A percentile compares a stretch with the other conserved stretches of the same genome.
These are phyloP conservation scores for Kappamyces sp. DNA, from an alignment of 192 early-diverging fungal species.

Conservation along the genomic window DNA sequence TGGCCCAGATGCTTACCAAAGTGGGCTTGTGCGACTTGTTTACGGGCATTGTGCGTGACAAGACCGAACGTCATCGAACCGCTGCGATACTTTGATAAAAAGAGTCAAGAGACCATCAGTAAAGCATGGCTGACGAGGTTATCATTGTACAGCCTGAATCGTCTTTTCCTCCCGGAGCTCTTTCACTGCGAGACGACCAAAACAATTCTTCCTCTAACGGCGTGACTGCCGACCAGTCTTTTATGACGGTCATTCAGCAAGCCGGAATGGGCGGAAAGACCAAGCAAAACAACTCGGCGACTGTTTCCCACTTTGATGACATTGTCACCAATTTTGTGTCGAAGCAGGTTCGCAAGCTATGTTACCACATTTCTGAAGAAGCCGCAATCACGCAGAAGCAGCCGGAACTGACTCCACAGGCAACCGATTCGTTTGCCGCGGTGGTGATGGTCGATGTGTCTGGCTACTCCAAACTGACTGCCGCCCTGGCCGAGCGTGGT, in stretches of 20 bases:
- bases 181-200: neutral
- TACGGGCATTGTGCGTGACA: too few relatives aligned
- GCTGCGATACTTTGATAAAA: too few relatives aligned
- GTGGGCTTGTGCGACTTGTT: too few relatives aligned
- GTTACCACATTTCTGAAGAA: slow-evolving; percentile 18
- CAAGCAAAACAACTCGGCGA: slow-evolving; percentile 2
- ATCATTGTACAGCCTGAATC: too few relatives aligned
- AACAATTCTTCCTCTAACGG: neutral
- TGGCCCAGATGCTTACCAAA: too few relatives aligned
- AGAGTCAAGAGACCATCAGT: too few relatives aligned
- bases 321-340: slow-evolving; percentile 42
- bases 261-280: slow-evolving; percentile 9
- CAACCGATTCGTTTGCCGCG: slow-evolving; percentile 30
- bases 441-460: slow-evolving; percentile 49
- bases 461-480: slow-evolving; percentile 38
- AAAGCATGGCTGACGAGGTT: too few relatives aligned
- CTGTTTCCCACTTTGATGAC: slow-evolving; percentile 25
- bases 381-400: slow-evolving; percentile 3
- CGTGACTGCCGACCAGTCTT: slow-evolving; percentile 16
- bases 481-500: slow-evolving; percentile 37
- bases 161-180: too few relatives aligned
- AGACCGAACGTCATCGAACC: too few relatives aligned
- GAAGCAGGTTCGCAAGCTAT: slow-evolving; percentile 31
- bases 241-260: slow-evolving; percentile 8
- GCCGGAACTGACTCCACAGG: slow-evolving; percentile 23